Percentiles rank a stretch among this genome's conserved stretches.
Evolutionary conservation across 768 basidiomycete genomes (phyloP).

Genomic region (Baorangia bicolor): DNA sequence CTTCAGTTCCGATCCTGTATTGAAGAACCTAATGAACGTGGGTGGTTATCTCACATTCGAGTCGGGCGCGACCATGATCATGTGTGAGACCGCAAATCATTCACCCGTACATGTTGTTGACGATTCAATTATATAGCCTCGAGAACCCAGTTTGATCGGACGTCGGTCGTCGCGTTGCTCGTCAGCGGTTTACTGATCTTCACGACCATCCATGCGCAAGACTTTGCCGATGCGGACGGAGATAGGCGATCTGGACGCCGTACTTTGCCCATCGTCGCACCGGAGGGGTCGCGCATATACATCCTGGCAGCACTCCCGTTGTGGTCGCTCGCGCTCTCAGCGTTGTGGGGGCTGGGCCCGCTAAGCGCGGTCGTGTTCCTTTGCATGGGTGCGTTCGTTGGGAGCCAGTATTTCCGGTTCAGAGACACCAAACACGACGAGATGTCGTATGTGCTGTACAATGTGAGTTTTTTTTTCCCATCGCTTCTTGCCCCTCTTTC

Average conservation of each 20-base stretch:
- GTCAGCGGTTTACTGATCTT: conserved; percentile 31
- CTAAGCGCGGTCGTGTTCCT: conserved; percentile 7
- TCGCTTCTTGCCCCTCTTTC: too few relatives aligned
- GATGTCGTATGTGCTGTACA: conserved; percentile 12
- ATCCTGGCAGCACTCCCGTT: conserved; percentile 12
- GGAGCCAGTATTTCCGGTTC: conserved; percentile 14
- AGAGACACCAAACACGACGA: conserved; percentile 10
- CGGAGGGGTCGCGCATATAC: conserved; percentile 13
- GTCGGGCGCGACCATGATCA: conserved; percentile 33
- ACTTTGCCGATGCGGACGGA: conserved; percentile 34
- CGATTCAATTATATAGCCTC: neutral
- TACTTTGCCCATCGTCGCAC: conserved; percentile 30
- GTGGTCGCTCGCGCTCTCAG: conserved; percentile 7
- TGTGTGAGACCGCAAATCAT: conserved; percentile 13
- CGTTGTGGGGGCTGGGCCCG: conserved; percentile 9
- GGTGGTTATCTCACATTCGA: conserved; percentile 36
- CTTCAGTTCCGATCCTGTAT: conserved; percentile 24
- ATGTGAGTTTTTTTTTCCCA: conserved; percentile 7
- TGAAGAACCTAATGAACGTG: conserved; percentile 33
- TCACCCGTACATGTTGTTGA: neutral
- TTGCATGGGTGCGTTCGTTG: conserved; percentile 14
- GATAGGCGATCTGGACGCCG: conserved; percentile 30
- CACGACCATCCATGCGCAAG: conserved; percentile 39
- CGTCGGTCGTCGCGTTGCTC: conserved; percentile 19
- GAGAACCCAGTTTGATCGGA: conserved; percentile 6